Conservation (phyloP, 129 eudicot genomes). For the Escallonia rubra region DNA sequence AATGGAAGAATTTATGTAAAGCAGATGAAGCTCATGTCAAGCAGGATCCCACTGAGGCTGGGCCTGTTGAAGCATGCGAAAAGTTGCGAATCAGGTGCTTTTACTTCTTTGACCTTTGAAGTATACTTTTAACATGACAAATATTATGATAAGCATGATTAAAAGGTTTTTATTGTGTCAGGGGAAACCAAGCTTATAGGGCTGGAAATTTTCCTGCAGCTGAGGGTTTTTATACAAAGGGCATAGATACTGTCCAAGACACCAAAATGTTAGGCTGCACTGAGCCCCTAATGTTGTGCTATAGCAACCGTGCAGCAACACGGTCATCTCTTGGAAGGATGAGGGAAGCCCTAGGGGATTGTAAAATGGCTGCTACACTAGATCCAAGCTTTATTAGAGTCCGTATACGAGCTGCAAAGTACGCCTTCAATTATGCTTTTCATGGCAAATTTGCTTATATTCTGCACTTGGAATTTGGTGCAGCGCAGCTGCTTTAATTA, state of each 20-base stretch:
- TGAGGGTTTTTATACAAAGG: constrained; percentile 73
- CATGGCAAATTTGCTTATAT: no score
- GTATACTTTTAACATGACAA: not conserved
- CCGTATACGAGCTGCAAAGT: constrained; percentile 91
- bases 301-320: constrained; percentile 96
- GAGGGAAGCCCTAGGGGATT: constrained; percentile 85
- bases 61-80: constrained; percentile 60
- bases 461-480: no score
- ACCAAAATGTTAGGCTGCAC: constrained; percentile 23
- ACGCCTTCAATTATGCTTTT: constrained; percentile 13
- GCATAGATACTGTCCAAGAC: constrained; percentile 45
- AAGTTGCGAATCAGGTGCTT: constrained; percentile 78
- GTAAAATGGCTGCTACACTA: constrained; percentile 55
- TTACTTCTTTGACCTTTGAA: not conserved
- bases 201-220: constrained; percentile 67
- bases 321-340: constrained; percentile 85
- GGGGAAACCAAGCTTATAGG: constrained; percentile 94
- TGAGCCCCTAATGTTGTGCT: constrained; percentile 78
- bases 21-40: constrained; percentile 20
- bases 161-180: constrained; percentile 28
- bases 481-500: no score
- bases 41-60: constrained; percentile 24
- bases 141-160: not conserved
- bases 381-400: constrained; percentile 72
- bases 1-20: not conserved